Percentiles rank a stretch among this genome's conserved stretches.
Conservation (phyloP, 164 flowering plant genomes). For the Taxillus chinensis region DNA sequence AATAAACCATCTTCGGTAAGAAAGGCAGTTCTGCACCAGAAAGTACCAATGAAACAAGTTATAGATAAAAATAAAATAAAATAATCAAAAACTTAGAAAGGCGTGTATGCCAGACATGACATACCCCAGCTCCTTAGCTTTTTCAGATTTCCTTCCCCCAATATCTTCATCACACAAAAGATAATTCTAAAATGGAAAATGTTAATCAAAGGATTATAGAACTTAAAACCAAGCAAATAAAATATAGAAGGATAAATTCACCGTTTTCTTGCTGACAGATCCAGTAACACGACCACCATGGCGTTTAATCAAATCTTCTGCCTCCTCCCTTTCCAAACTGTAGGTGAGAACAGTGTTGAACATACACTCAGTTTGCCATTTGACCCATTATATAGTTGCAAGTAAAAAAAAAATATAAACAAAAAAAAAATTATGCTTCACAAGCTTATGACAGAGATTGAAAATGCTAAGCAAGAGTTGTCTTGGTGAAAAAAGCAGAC, state of each 20-base stretch:
- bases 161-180: constrained; percentile 96
- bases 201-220: constrained; percentile 5
- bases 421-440: too few relatives aligned
- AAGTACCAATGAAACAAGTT: background rate
- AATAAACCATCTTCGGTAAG: constrained; percentile 90
- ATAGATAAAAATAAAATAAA: too few relatives aligned
- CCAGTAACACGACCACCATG: constrained; percentile 97
- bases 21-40: constrained; percentile 47
- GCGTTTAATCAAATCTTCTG: constrained; percentile 89
- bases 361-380: background rate
- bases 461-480: too few relatives aligned
- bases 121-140: constrained; percentile 95
- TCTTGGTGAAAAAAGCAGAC: too few relatives aligned
- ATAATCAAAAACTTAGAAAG: background rate
- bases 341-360: constrained; percentile 8
- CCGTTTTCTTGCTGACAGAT: constrained; percentile 94
- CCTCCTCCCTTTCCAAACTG: constrained; percentile 98
- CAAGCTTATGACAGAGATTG: too few relatives aligned
- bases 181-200: constrained; percentile 54
- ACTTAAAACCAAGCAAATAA: constrained; percentile 5
- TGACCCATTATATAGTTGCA: too few relatives aligned
- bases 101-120: constrained; percentile 10
- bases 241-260: constrained; percentile 14
- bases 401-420: too few relatives aligned
- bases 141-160: constrained; percentile 72